A percentile compares a stretch with the other conserved stretches of the same genome.
These are phyloP conservation scores for Colletotrichum chlorophyti DNA, from an alignment of 2,329 filamentous ascomycete species.

Conservation along the genomic window DNA sequence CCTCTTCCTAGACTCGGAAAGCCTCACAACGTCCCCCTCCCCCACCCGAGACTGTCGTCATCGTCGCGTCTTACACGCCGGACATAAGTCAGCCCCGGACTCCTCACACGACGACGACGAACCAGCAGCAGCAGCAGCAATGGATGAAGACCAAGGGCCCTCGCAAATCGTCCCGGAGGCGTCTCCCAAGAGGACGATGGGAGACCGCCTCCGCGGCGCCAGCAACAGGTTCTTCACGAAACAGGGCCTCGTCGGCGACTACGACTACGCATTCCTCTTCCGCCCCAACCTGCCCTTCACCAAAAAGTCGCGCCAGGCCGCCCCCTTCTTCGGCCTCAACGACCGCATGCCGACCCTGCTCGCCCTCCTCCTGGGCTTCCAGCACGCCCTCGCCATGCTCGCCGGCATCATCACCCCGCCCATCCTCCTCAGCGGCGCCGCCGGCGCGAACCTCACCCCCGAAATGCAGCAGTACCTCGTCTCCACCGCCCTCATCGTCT, in stretches of 20 bases:
- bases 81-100: background rate
- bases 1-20: background rate
- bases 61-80: background rate
- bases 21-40: no score
- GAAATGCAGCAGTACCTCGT: constrained; percentile 78
- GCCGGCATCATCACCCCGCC: constrained; percentile 80
- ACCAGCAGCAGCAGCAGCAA: constrained; percentile 34
- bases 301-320: constrained; percentile 61
- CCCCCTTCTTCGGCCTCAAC: constrained; percentile 85
- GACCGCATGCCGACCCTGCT: constrained; percentile 79
- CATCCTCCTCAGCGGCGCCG: constrained; percentile 69
- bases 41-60: background rate
- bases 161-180: constrained; percentile 53
- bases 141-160: constrained; percentile 65
- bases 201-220: constrained; percentile 36
- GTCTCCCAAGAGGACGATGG: constrained; percentile 40
- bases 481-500: constrained; percentile 80
- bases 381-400: constrained; percentile 81
- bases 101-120: background rate
- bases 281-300: constrained; percentile 83
- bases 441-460: constrained; percentile 67
- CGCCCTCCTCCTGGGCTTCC: constrained; percentile 77
- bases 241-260: constrained; percentile 81
- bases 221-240: constrained; percentile 59
- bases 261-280: constrained; percentile 92